Base-by-base conservation (phyloP, 2,329 filamentous ascomycete genomes). In the Aureobasidium leucospermi region DNA sequence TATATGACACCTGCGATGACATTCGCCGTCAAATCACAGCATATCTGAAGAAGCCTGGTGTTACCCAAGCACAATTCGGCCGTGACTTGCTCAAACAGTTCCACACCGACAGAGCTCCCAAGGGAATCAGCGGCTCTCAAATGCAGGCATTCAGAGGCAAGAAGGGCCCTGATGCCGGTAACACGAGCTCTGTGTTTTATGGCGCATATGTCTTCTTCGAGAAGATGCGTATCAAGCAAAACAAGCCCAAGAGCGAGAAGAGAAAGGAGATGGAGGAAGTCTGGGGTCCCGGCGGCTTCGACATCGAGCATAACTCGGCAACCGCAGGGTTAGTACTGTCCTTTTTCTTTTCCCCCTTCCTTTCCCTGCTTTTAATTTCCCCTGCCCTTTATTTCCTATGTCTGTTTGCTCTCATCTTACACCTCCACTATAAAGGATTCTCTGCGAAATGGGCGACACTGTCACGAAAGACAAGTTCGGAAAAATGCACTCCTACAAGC, bases 1-100 rank as follows among this genome's bases (percentile, higher is more conserved):
- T 85, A 29, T 85, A 73, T 65, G 81, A 85, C 63, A 81, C 78
- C 3, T 85, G 82, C 69, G 78, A 85, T 63, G 79, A 81, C 53
- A 67, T 85, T 13, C 78, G 83, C 51, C 76, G 74, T 67, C 84
- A 85, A 72, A 83, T 85, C 65, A 74, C 74, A 29, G 75, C 76
- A 1, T 71, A 80, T 61, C 71, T 85, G 11, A 67, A 69, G 15
- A 72, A 76, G 42, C 72, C 76, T 0, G 72, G 72, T 46, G 71
- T 82, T 51, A 82, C 78, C 0, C 76, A 82, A 65, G 78, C 81
- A 1, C 72, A 70, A 13, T 81, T 85, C 65, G 71, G 77, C 23
- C 76, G 80, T 36, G 74, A 78, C 43, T 71, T 83, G 31, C 72
- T 73, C 34, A 76, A 56, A 70, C 75, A 1, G 15, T 76, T 74